phyloP scores from a whole-genome alignment of 78 protist species.

The Dictyostelium capitatum region DNA sequence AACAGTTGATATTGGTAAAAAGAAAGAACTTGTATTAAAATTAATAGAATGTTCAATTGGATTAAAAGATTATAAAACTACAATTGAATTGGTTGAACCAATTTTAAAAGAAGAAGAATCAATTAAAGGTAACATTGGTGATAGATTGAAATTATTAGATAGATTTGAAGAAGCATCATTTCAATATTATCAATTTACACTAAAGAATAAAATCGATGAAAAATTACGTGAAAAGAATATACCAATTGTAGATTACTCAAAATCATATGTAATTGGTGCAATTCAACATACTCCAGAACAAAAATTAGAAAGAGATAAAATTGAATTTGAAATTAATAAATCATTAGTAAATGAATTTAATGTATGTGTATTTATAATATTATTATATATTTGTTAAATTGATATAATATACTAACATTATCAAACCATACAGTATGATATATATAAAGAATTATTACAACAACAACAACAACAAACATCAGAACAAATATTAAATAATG shows the following conservation, averaged over 20 bases:
- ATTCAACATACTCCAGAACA: constrained; percentile 58
- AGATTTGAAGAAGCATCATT: neutral
- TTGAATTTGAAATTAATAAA: constrained; percentile 10
- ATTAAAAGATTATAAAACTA: neutral
- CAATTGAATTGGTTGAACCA: neutral
- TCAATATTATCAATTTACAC: neutral
- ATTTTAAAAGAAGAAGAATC: neutral
- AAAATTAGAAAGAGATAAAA: constrained; percentile 7
- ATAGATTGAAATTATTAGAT: constrained; percentile 6
- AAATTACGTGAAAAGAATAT: constrained; percentile 40
- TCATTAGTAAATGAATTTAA: neutral
- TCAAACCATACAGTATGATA: no score
- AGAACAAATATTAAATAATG: neutral
- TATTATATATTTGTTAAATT: neutral
- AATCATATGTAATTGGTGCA: constrained; percentile 54
- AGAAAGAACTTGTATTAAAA: constrained; percentile 8
- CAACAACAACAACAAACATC: no score
- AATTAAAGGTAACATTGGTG: neutral
- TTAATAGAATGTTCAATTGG: neutral
- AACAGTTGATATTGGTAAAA: constrained; percentile 38
- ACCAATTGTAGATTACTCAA: constrained; percentile 50
- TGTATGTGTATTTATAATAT: neutral
- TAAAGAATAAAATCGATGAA: constrained; percentile 8
- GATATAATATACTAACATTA: no score
- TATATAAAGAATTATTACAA: neutral